Evolutionary conservation across 345 rosid genomes (phyloP).

Genomic region (Lepidium sativum): DNA sequence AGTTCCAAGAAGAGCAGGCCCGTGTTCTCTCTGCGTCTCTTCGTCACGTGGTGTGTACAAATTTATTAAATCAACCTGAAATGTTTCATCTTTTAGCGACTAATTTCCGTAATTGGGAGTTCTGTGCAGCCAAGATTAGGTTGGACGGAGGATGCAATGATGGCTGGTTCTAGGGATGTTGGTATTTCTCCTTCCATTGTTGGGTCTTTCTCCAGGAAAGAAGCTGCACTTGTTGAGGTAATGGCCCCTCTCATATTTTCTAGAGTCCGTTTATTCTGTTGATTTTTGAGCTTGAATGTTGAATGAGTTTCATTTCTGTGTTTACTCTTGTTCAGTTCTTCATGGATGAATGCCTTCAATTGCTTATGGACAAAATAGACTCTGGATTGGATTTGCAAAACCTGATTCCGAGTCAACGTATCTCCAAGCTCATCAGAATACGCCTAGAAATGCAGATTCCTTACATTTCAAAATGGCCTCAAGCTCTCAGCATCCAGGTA

Average conservation of each 20-base stretch:
- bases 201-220: constrained; percentile 83
- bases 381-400: constrained; percentile 44
- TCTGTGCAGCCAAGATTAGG: constrained; percentile 52
- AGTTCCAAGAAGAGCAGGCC: constrained; percentile 66
- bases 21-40: constrained; percentile 75
- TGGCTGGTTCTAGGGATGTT: constrained; percentile 85
- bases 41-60: constrained; percentile 58
- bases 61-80: not conserved
- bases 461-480: constrained; percentile 89
- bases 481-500: constrained; percentile 88
- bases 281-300: not conserved
- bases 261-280: too few relatives aligned
- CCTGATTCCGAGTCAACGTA: constrained; percentile 56
- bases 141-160: constrained; percentile 86
- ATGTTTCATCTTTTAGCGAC: not conserved
- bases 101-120: not conserved
- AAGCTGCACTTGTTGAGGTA: constrained; percentile 91
- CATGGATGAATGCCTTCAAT: constrained; percentile 83
- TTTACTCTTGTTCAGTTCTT: constrained; percentile 46
- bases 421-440: constrained; percentile 58
- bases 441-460: constrained; percentile 93
- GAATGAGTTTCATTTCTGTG: not conserved
- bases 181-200: constrained; percentile 82
- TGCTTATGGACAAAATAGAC: constrained; percentile 63
- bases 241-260: not conserved